phyloP scores from a whole-genome alignment of 2,329 filamentous ascomycete species.

The Neospermospora avenae region DNA sequence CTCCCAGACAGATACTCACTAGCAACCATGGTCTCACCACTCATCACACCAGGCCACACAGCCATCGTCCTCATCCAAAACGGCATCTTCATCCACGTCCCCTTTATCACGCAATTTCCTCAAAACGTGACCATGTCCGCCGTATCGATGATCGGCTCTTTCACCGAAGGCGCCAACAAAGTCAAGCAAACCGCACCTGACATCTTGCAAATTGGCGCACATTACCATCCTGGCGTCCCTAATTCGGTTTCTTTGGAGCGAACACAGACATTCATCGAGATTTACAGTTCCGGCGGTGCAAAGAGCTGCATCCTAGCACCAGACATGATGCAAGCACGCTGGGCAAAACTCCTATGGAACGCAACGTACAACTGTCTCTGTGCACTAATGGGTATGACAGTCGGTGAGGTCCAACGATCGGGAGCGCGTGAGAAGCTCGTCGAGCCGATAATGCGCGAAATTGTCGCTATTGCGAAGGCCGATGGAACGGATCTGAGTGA shows the following conservation, averaged over 20 bases:
- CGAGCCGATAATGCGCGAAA: conserved; percentile 30
- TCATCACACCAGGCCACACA: conserved; percentile 21
- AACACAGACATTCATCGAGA: conserved; percentile 20
- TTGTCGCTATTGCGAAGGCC: conserved; percentile 24
- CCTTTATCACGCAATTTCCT: conserved; percentile 21
- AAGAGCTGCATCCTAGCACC: conserved; percentile 18
- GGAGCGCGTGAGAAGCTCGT: conserved; percentile 29
- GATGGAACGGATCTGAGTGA: conserved; percentile 25
- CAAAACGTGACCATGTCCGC: conserved; percentile 22
- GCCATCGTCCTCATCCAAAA: conserved; percentile 27
- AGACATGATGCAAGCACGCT: conserved; percentile 25
- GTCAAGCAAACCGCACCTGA: conserved; percentile 23
- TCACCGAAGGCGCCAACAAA: conserved; percentile 12
- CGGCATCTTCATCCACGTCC: conserved; percentile 25
- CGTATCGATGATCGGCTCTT: conserved; percentile 24
- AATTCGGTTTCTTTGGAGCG: conserved; percentile 18
- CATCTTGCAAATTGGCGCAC: conserved; percentile 20
- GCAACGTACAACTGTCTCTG: conserved; percentile 26
- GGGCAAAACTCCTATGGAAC: conserved; percentile 25
- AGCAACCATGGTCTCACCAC: conserved; percentile 15
- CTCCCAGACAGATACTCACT: conserved; percentile 22
- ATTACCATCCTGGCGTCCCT: conserved; percentile 18
- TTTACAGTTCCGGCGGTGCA: conserved; percentile 20
- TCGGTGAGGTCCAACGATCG: conserved; percentile 18
- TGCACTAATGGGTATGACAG: conserved; percentile 21